Percentiles rank a stretch among this genome's conserved stretches.
These are phyloP conservation scores for Colletotrichum sp. DNA, from an alignment of 2,329 filamentous ascomycete species.

Conservation along the genomic window DNA sequence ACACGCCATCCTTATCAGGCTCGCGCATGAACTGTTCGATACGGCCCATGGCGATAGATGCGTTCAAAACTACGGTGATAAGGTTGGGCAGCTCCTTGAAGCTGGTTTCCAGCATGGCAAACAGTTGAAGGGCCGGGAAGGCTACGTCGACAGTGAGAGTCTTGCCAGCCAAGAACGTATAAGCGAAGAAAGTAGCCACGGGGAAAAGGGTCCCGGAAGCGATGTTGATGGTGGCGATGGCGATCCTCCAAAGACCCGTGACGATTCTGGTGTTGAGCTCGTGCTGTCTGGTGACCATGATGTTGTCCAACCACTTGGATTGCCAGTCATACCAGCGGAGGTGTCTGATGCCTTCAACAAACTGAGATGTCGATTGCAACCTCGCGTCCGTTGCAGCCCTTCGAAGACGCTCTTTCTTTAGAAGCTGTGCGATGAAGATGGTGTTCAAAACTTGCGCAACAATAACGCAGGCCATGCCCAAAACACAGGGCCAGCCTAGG, in stretches of 20 bases:
- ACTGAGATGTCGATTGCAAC: conserved; percentile 81
- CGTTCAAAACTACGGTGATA: conserved; percentile 79
- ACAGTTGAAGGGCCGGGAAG: conserved; percentile 85
- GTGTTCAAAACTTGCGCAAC: conserved; percentile 74
- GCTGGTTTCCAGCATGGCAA: conserved; percentile 74
- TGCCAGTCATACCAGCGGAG: conserved; percentile 86
- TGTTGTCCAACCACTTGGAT: conserved; percentile 71
- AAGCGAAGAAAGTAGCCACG: conserved; percentile 81
- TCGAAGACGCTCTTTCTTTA: conserved; percentile 74
- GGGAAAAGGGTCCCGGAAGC: conserved; percentile 78
- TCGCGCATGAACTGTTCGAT: conserved; percentile 89
- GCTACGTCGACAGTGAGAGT: conserved; percentile 80
- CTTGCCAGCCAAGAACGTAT: conserved; percentile 72
- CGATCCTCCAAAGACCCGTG: conserved; percentile 64
- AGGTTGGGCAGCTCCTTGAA: conserved; percentile 77
- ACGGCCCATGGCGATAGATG: conserved; percentile 79
- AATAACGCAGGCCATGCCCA: conserved; percentile 74
- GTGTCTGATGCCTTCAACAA: conserved; percentile 85
- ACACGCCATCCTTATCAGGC: conserved; percentile 70
- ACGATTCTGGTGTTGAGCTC: conserved; percentile 71
- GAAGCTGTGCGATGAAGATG: conserved; percentile 67
- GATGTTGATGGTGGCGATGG: conserved; percentile 72
- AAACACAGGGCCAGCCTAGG: conserved; percentile 78
- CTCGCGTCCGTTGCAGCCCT: conserved; percentile 77
- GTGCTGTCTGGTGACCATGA: conserved; percentile 70